Percentiles rank a stretch among this genome's conserved stretches.
Evolutionary conservation across 2,329 filamentous ascomycete species (phyloP).

Genomic region (Intubia oerlemansii): DNA sequence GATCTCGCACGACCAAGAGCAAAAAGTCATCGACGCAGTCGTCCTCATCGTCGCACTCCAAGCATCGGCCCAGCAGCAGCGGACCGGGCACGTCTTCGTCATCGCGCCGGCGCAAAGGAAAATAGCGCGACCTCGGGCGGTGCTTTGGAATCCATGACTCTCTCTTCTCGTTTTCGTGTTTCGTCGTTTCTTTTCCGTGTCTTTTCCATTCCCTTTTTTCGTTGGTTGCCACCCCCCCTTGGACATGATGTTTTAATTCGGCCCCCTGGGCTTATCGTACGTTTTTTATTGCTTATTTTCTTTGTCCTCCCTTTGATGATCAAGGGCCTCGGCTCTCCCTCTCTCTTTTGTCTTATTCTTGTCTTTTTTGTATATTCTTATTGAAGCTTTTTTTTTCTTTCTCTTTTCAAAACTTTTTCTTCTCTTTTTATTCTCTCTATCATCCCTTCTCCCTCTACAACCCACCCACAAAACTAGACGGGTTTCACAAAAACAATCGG

Average conservation of each 20-base stretch:
- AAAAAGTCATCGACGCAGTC: slow-evolving; percentile 5
- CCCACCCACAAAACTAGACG: too few species aligned
- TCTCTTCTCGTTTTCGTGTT: not conserved
- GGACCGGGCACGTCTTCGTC: slow-evolving; percentile 1
- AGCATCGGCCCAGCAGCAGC: slow-evolving; percentile 3
- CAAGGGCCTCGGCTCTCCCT: too few species aligned
- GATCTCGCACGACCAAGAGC: slow-evolving; percentile 8
- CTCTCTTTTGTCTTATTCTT: not conserved
- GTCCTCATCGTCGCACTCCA: slow-evolving; percentile 4
- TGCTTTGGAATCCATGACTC: too few species aligned
- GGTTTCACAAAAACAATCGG: too few species aligned
- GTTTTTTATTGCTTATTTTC: too few species aligned
- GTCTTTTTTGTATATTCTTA: slow-evolving; percentile 1
- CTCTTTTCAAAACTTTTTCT: not conserved
- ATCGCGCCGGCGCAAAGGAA: slow-evolving; percentile 5
- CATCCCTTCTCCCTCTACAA: not conserved
- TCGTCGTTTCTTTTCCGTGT: not conserved
- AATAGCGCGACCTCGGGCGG: too few species aligned
- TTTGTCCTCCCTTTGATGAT: too few species aligned
- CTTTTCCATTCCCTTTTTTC: not conserved
- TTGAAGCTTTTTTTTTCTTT: slow-evolving; percentile 1
- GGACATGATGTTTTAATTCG: too few species aligned
- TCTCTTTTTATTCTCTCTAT: not conserved
- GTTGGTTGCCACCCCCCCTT: too few species aligned
- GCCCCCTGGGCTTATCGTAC: too few species aligned